Percentiles rank a stretch among this genome's conserved stretches.
These are phyloP conservation scores for Camillea tinctor DNA, from an alignment of 2,329 filamentous ascomycete species.

Conservation along the genomic window DNA sequence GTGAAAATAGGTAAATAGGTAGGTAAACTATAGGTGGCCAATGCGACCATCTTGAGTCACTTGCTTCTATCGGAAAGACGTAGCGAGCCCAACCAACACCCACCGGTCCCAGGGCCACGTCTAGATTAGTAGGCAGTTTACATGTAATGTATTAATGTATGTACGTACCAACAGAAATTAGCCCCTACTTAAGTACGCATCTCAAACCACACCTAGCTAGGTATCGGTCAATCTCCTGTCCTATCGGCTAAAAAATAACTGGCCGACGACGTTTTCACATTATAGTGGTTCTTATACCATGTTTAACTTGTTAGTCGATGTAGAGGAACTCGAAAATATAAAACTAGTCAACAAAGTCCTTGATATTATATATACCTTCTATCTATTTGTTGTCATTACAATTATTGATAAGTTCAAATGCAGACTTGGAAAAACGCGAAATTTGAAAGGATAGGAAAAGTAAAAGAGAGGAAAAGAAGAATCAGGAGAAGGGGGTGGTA, in stretches of 20 bases:
- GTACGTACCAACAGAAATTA: neutral
- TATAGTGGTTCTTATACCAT: neutral
- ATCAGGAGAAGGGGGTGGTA: too few relatives aligned
- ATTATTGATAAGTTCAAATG: too few relatives aligned
- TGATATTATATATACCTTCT: too few relatives aligned
- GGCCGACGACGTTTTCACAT: neutral
- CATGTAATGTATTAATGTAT: neutral
- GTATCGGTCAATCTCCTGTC: neutral
- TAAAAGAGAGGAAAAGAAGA: too few relatives aligned
- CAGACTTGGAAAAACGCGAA: too few relatives aligned
- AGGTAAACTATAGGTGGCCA: neutral
- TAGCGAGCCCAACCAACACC: constrained; percentile 1
- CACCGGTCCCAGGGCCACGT: too few relatives aligned
- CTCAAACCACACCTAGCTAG: neutral
- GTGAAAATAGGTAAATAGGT: neutral
- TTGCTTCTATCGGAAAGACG: constrained; percentile 4
- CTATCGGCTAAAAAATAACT: neutral
- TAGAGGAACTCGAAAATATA: neutral
- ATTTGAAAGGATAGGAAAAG: too few relatives aligned
- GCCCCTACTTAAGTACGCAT: too few relatives aligned
- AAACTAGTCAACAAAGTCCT: too few relatives aligned
- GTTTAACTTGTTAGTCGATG: too few relatives aligned
- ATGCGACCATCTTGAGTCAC: neutral
- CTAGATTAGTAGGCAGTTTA: neutral
- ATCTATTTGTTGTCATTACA: too few relatives aligned